These are phyloP conservation scores for Metschnikowia lunata DNA, from an alignment of 805 yeast genomes.

Conservation along the genomic window DNA sequence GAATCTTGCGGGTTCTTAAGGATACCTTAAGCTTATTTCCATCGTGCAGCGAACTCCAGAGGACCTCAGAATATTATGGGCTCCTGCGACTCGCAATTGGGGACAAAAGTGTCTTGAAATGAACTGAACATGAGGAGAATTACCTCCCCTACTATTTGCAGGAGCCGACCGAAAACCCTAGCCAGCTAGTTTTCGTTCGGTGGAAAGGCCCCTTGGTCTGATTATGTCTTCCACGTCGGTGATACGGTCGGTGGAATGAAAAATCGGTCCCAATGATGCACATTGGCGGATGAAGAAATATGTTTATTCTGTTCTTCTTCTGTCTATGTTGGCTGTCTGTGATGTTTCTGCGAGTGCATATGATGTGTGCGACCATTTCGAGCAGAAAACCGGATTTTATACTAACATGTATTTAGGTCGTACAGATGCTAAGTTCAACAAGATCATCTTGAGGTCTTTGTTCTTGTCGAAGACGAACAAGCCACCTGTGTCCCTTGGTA, in stretches of 20 bases:
- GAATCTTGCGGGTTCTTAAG: slow-evolving; percentile 4
- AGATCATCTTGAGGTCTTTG: slow-evolving; percentile 87
- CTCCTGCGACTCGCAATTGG: slow-evolving; percentile 5
- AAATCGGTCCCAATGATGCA: too few relatives aligned
- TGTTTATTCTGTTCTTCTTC: too few relatives aligned
- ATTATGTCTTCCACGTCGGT: too few relatives aligned
- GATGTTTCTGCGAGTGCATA: slow-evolving; percentile 28
- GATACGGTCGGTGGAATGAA: too few relatives aligned
- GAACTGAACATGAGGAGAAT: background rate
- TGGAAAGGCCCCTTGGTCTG: too few relatives aligned
- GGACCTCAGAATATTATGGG: background rate
- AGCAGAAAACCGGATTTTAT: slow-evolving; percentile 35
- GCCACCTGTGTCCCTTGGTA: slow-evolving; percentile 97
- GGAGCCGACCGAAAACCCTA: too few relatives aligned
- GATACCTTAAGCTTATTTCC: background rate
- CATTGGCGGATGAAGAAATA: too few relatives aligned
- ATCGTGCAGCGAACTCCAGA: too few relatives aligned
- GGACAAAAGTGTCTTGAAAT: slow-evolving; percentile 6
- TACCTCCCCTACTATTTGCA: background rate
- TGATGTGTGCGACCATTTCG: slow-evolving; percentile 33
- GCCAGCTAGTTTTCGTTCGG: too few relatives aligned
- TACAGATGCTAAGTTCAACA: slow-evolving; percentile 99
- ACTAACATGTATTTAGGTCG: slow-evolving; percentile 64
- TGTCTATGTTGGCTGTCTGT: background rate
- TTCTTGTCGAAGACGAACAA: slow-evolving; percentile 98